Percentiles rank a stretch among this genome's conserved stretches.
phyloP scores from a whole-genome alignment of 495 filamentous ascomycete genomes.

The Talaromyces nanjingensis region DNA sequence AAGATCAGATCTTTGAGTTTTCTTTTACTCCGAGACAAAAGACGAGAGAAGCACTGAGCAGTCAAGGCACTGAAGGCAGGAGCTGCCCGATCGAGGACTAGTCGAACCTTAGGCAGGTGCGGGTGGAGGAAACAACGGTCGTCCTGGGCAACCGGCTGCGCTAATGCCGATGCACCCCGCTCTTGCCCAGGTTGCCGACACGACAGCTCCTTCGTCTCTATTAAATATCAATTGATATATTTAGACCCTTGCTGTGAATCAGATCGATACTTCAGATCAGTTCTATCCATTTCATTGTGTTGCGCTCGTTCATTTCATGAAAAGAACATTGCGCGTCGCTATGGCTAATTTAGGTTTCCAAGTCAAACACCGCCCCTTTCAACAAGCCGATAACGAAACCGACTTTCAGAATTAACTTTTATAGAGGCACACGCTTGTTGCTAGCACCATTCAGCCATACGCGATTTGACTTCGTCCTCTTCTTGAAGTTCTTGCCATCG shows the following conservation, averaged over 20 bases:
- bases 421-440: background rate
- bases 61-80: background rate
- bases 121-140: conserved; percentile 1
- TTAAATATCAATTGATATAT: background rate
- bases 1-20: background rate
- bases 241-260: background rate
- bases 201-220: background rate
- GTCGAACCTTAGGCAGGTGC: background rate
- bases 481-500: background rate
- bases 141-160: conserved; percentile 5
- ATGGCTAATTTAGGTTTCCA: background rate
- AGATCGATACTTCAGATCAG: background rate
- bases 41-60: background rate
- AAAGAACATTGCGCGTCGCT: background rate
- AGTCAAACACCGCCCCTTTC: background rate
- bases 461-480: background rate
- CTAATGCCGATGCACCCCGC: background rate
- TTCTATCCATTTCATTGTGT: too few relatives aligned
- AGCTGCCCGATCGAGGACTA: background rate
- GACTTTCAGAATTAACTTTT: background rate
- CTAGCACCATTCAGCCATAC: background rate
- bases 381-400: background rate
- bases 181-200: background rate
- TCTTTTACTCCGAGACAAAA: background rate
- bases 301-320: background rate